phyloP scores from a whole-genome alignment of 345 rosid genomes.

The Turnera subulata region DNA sequence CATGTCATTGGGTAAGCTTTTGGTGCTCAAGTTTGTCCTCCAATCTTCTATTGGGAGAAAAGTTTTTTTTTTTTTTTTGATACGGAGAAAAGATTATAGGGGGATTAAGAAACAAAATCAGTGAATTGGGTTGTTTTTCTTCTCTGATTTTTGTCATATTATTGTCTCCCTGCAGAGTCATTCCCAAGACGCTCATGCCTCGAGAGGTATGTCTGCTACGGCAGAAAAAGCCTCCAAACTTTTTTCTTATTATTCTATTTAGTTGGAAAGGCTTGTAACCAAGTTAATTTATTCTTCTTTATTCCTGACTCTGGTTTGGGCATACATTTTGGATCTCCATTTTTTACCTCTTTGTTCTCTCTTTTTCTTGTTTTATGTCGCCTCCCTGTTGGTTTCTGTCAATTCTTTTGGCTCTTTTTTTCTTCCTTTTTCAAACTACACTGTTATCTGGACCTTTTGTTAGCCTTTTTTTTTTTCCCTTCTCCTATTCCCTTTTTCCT shows the following conservation, averaged over 20 bases:
- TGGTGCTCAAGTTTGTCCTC: neutral
- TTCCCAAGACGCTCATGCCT: constrained; percentile 99
- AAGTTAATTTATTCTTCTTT: neutral
- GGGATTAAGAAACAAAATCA: constrained; percentile 23
- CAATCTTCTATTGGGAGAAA: constrained; percentile 1
- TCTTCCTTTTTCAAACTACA: constrained; percentile 5
- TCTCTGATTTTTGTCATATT: constrained; percentile 57
- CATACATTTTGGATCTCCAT: constrained; percentile 16
- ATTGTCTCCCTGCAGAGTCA: constrained; percentile 80
- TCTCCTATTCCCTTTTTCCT: neutral
- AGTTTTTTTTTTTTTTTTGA: no score
- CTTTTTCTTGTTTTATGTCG: constrained; percentile 13
- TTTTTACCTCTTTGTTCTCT: constrained; percentile 18
- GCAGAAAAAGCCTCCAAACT: constrained; percentile 36
- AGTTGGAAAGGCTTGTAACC: constrained; percentile 11
- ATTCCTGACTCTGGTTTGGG: no score
- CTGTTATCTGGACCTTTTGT: neutral
- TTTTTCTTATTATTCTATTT: constrained; percentile 27
- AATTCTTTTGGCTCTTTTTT: constrained; percentile 12
- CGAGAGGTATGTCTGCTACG: constrained; percentile 89
- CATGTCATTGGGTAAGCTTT: constrained; percentile 90
- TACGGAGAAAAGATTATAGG: constrained; percentile 1
- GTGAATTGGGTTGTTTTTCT: constrained; percentile 19
- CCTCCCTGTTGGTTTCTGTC: neutral
- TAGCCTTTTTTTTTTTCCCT: neutral